Evolutionary conservation across 306 rosid genomes (phyloP).

Genomic region (Comarum palustre): DNA sequence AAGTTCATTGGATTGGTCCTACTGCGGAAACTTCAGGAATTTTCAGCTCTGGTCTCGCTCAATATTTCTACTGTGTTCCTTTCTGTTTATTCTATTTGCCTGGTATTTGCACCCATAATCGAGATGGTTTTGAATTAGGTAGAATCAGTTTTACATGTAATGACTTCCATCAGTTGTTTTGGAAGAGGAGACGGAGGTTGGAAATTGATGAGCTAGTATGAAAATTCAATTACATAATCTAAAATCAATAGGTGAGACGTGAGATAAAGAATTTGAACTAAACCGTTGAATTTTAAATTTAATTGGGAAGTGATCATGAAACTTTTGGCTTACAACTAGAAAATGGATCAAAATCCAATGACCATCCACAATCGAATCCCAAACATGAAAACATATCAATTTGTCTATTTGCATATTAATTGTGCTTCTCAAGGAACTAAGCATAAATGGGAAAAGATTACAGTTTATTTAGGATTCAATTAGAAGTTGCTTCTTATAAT

Average conservation of each 20-base stretch:
- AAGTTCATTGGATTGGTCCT: slow-evolving; percentile 73
- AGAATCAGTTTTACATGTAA: background rate
- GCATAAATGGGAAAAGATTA: background rate
- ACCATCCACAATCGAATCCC: background rate
- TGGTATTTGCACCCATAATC: background rate
- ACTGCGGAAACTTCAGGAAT: slow-evolving; percentile 41
- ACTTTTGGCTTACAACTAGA: no score
- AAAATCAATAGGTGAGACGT: background rate
- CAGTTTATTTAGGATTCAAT: background rate
- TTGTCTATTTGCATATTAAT: background rate
- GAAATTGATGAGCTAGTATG: background rate
- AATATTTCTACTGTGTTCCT: background rate
- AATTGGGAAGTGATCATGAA: background rate
- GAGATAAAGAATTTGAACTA: background rate
- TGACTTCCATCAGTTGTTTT: background rate
- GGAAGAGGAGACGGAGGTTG: background rate
- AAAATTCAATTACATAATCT: background rate
- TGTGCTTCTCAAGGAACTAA: background rate
- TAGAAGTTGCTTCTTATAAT: slow-evolving; percentile 3
- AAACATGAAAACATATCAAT: background rate
- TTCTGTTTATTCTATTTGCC: background rate
- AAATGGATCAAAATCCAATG: no score
- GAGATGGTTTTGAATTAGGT: background rate
- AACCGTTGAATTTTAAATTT: no score
- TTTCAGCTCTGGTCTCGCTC: background rate